phyloP scores from a whole-genome alignment of 1,284 basidiomycete species.

The Rhodotorula sp. region DNA sequence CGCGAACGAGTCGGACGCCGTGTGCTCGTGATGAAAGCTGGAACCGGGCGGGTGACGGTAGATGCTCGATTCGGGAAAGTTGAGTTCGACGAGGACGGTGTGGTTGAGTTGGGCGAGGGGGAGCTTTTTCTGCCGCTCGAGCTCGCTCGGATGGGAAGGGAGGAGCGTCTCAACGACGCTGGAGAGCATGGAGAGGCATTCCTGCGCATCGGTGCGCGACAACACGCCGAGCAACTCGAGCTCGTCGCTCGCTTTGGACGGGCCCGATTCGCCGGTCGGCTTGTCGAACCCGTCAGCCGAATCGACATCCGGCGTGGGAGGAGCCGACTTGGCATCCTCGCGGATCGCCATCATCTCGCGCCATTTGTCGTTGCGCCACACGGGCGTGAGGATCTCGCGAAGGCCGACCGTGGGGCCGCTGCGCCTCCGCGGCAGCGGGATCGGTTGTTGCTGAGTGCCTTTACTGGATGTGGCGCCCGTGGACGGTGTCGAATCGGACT shows the following conservation, averaged over 20 bases:
- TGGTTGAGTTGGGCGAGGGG: slow-evolving; percentile 15
- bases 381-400: slow-evolving; percentile 13
- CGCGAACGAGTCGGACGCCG: slow-evolving; percentile 1
- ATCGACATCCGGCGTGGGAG: neutral
- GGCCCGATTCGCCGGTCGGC: neutral
- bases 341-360: slow-evolving; percentile 10
- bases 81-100: slow-evolving; percentile 15
- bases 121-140: neutral
- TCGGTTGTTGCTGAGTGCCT: too few species aligned
- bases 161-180: slow-evolving; percentile 10
- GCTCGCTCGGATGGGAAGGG: neutral
- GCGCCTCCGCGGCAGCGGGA: neutral
- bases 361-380: slow-evolving; percentile 20
- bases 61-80: slow-evolving; percentile 5
- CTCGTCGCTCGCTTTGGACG: neutral
- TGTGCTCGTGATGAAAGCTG: neutral
- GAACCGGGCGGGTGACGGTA: slow-evolving; percentile 14
- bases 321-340: slow-evolving; percentile 3
- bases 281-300: neutral
- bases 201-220: slow-evolving; percentile 6
- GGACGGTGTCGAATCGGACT: too few species aligned
- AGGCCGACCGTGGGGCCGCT: slow-evolving; percentile 3
- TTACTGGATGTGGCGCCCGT: neutral
- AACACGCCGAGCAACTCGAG: slow-evolving; percentile 13
- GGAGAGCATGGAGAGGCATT: slow-evolving; percentile 18